A percentile compares a stretch with the other conserved stretches of the same genome.
These are phyloP conservation scores for Arctostaphylos glauca DNA, from an alignment of 148 eudicot genomes.

Conservation along the genomic window DNA sequence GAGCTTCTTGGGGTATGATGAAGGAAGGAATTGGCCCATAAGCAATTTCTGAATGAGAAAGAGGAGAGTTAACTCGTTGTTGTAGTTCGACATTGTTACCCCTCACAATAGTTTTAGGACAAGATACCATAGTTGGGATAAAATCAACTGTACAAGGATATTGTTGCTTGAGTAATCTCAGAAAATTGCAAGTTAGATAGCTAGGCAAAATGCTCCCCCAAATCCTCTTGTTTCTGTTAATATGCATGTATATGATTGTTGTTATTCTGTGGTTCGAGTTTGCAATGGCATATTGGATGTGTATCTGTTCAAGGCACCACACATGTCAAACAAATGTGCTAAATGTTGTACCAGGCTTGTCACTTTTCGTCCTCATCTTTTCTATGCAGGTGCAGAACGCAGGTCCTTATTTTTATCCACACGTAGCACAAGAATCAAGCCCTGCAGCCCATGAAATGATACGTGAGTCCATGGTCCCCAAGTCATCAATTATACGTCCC, in stretches of 20 bases:
- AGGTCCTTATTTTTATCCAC: conserved; percentile 22
- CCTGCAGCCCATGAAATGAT: conserved; percentile 26
- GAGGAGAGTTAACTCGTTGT: not conserved
- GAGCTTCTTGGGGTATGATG: not conserved
- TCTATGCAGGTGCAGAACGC: conserved; percentile 32
- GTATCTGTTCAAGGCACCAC: conserved; percentile 8
- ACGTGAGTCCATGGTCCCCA: conserved; percentile 22
- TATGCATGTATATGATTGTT: too few relatives aligned
- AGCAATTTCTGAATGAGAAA: not conserved
- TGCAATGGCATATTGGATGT: not conserved
- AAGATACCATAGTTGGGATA: not conserved
- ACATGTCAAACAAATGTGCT: conserved; percentile 3
- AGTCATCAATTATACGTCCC: conserved; percentile 32
- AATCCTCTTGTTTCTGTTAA: not conserved
- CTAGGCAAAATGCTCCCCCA: not conserved
- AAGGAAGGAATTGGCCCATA: not conserved
- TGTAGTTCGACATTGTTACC: not conserved
- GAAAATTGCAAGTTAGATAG: not conserved
- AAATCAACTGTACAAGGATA: not conserved
- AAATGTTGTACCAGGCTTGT: conserved; percentile 4
- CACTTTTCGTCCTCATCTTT: conserved; percentile 14
- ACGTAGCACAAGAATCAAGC: conserved; percentile 31
- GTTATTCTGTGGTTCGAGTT: not conserved
- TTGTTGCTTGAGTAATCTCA: not conserved
- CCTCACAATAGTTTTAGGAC: not conserved